Evolutionary conservation across 2,329 filamentous ascomycete species (phyloP).

Genomic region (Cladosporium phlei): DNA sequence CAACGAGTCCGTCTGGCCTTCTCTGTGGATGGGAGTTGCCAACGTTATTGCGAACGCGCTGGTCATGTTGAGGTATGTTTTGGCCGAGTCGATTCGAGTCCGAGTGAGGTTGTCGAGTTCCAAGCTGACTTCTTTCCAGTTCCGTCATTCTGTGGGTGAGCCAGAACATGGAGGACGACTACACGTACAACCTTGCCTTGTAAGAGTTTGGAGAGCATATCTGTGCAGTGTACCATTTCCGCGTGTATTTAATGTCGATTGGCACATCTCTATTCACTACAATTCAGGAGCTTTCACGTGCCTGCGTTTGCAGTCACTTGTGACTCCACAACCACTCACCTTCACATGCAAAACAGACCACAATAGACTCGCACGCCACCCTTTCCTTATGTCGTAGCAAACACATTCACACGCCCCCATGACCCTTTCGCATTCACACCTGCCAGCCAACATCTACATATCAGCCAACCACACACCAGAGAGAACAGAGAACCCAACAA

Average conservation of each 20-base stretch:
- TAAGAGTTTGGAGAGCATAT: conserved; percentile 29
- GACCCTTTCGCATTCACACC: too few species aligned
- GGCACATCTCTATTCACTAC: neutral
- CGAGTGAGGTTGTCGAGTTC: neutral
- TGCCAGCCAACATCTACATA: too few species aligned
- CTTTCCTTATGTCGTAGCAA: too few species aligned
- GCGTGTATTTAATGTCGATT: neutral
- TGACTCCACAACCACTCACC: too few species aligned
- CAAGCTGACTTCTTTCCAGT: conserved; percentile 34
- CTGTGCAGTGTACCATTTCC: neutral
- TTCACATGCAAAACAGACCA: too few species aligned
- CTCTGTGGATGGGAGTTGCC: conserved; percentile 63
- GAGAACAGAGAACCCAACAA: too few species aligned
- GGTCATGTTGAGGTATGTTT: conserved; percentile 61
- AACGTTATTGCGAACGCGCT: conserved; percentile 61
- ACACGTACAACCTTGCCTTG: conserved; percentile 64
- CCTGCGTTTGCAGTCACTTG: too few species aligned
- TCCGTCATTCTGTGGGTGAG: conserved; percentile 63
- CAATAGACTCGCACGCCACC: too few species aligned
- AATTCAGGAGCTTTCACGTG: neutral
- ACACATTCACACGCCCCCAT: too few species aligned
- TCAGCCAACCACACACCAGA: too few species aligned
- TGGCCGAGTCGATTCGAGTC: too few species aligned
- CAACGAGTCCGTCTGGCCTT: conserved; percentile 54
- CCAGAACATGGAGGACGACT: conserved; percentile 70